These are phyloP conservation scores for Monascus ruber DNA, from an alignment of 2,329 filamentous ascomycete genomes.

Conservation along the genomic window DNA sequence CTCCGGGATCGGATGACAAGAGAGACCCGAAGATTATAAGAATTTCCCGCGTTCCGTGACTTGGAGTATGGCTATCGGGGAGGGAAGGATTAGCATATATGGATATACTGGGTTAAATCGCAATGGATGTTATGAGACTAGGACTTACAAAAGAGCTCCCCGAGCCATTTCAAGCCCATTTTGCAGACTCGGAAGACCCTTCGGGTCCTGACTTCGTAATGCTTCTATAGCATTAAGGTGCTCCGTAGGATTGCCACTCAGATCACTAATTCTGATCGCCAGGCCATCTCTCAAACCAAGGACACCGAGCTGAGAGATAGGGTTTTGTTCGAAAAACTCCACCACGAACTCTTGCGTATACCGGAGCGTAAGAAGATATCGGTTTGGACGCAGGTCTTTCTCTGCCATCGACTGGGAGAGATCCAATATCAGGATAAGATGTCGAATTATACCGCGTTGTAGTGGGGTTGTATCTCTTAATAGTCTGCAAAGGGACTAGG, in stretches of 20 bases:
- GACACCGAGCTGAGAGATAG: constrained; percentile 88
- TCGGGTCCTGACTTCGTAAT: constrained; percentile 55
- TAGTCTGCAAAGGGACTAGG: constrained; percentile 42
- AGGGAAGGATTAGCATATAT: background rate
- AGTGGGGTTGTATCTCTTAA: constrained; percentile 89
- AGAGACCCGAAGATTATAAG: constrained; percentile 86
- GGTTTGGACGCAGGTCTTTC: constrained; percentile 83
- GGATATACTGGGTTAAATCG: background rate
- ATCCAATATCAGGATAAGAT: constrained; percentile 81
- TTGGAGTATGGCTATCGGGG: constrained; percentile 62
- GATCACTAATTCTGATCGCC: constrained; percentile 72
- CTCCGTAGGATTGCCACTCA: constrained; percentile 82
- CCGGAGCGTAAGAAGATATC: constrained; percentile 69
- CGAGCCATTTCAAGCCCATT: constrained; percentile 94
- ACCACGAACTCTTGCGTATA: constrained; percentile 80
- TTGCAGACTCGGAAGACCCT: constrained; percentile 71
- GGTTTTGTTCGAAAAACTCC: constrained; percentile 97
- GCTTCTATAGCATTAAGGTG: constrained; percentile 67
- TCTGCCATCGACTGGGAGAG: constrained; percentile 89
- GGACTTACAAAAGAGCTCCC: constrained; percentile 66
- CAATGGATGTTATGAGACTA: background rate
- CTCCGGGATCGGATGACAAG: constrained; percentile 80
- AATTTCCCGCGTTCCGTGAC: constrained; percentile 85
- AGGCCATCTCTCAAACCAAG: constrained; percentile 89
- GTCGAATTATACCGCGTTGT: constrained; percentile 94